Percentiles rank a stretch among this genome's conserved stretches.
These are phyloP conservation scores for Clonostachys rosea DNA, from an alignment of 2,329 filamentous ascomycete species.

Conservation along the genomic window DNA sequence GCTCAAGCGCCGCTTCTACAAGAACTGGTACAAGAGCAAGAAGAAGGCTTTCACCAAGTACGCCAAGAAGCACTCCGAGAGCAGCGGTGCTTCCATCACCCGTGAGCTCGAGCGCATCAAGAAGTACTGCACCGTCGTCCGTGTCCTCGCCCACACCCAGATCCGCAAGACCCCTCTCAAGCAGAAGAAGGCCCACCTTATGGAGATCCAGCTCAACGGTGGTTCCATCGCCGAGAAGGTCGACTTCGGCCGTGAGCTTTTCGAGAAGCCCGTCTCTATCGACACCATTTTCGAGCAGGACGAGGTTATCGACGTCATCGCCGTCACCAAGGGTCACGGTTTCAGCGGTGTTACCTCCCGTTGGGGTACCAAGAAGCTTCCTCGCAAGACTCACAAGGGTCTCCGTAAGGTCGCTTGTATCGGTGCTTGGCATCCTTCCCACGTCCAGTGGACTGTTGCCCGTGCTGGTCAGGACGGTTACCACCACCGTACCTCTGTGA, in stretches of 20 bases:
- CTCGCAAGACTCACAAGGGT: conserved; percentile 99
- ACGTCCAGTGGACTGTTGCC: conserved; percentile 99
- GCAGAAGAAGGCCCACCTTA: conserved; percentile 99
- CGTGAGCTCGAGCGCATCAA: conserved; percentile 99
- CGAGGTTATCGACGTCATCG: conserved; percentile 99
- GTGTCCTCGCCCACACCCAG: conserved; percentile 98
- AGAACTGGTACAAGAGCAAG: conserved; percentile 99
- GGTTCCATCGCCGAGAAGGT: conserved; percentile 96
- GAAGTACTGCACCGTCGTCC: conserved; percentile 99
- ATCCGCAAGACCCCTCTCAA: conserved; percentile 98
- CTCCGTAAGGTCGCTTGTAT: conserved; percentile 99
- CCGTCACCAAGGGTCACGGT: conserved; percentile 99
- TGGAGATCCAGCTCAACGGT: conserved; percentile 99
- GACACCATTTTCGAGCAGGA: conserved; percentile 97
- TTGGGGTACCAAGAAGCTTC: conserved; percentile 99
- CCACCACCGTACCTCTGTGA: conserved; percentile 99
- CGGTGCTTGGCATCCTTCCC: conserved; percentile 99
- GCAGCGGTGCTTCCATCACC: conserved; percentile 82
- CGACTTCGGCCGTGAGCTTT: conserved; percentile 87
- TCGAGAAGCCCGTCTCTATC: conserved; percentile 98
- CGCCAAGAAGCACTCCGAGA: conserved; percentile 99
- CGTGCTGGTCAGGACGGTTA: conserved; percentile 99
- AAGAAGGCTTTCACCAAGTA: conserved; percentile 99
- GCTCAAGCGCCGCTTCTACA: conserved; percentile 99
- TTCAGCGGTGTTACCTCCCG: conserved; percentile 95